phyloP scores from a whole-genome alignment of 2,329 filamentous ascomycete genomes.

The Trichothecium sympodiale region DNA sequence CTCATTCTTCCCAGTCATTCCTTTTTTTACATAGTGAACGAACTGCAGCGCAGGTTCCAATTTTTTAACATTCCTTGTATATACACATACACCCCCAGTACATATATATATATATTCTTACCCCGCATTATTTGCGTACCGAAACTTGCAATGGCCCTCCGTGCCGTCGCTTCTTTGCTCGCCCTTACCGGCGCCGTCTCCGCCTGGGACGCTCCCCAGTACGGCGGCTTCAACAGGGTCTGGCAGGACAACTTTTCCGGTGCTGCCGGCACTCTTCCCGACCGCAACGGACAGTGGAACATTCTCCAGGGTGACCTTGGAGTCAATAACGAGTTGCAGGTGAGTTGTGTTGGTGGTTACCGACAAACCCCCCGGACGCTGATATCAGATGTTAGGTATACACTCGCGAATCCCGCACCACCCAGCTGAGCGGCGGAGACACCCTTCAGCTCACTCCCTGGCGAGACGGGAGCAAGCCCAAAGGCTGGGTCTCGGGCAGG shows the following conservation, averaged over 20 bases:
- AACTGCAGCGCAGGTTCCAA: no score
- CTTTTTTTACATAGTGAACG: no score
- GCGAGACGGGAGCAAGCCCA: slow-evolving; percentile 12
- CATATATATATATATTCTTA: no score
- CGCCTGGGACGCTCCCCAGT: slow-evolving; percentile 20
- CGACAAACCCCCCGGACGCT: no score
- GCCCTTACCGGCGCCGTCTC: slow-evolving; percentile 14
- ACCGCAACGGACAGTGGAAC: slow-evolving; percentile 20
- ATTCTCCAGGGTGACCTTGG: slow-evolving; percentile 21
- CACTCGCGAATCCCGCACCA: slow-evolving; percentile 27
- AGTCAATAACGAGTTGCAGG: slow-evolving; percentile 35
- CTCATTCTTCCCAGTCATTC: no score
- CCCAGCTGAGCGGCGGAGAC: slow-evolving; percentile 34
- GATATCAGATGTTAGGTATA: slow-evolving; percentile 25
- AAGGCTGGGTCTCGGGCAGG: slow-evolving; percentile 34
- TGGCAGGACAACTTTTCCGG: slow-evolving; percentile 29
- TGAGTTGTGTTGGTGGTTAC: no score
- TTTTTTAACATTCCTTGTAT: no score
- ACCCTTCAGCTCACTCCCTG: slow-evolving; percentile 36
- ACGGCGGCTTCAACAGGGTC: slow-evolving; percentile 18
- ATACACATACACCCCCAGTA: no score
- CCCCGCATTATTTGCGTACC: no score
- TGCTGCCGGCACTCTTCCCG: slow-evolving; percentile 16
- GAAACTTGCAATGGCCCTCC: no score
- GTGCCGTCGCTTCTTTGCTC: slow-evolving; percentile 8